These are phyloP conservation scores for Fusarium sulawesiense DNA, from an alignment of 2,329 filamentous ascomycete species.

Conservation along the genomic window DNA sequence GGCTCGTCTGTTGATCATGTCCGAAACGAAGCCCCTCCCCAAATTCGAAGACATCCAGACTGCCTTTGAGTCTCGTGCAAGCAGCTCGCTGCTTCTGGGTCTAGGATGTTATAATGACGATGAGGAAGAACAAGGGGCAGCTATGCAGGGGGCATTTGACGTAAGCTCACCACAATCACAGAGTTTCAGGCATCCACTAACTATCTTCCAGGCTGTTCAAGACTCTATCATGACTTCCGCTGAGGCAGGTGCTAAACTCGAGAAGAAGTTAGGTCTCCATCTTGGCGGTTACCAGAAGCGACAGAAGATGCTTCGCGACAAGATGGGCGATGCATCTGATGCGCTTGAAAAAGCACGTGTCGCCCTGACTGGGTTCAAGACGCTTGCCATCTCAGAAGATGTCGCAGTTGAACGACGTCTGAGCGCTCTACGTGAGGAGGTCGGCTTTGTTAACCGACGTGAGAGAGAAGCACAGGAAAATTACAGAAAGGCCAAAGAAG, in stretches of 20 bases:
- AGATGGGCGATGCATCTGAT: conserved; percentile 79
- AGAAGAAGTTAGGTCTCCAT: conserved; percentile 91
- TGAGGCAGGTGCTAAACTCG: conserved; percentile 84
- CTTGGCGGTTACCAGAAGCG: conserved; percentile 92
- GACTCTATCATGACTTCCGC: conserved; percentile 78
- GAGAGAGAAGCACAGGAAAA: conserved; percentile 92
- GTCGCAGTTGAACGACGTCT: conserved; percentile 78
- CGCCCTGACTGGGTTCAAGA: conserved; percentile 79
- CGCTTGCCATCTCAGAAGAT: conserved; percentile 82
- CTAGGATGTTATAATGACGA: conserved; percentile 84
- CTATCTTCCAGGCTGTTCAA: conserved; percentile 69
- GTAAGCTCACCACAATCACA: conserved; percentile 58
- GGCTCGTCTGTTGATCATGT: conserved; percentile 80
- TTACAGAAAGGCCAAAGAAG: conserved; percentile 81
- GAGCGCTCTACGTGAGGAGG: conserved; percentile 82
- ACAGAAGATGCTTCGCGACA: conserved; percentile 81
- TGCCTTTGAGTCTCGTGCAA: conserved; percentile 65
- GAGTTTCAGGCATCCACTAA: conserved; percentile 25
- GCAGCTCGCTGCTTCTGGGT: conserved; percentile 75
- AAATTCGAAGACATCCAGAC: conserved; percentile 63
- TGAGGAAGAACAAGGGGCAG: conserved; percentile 71
- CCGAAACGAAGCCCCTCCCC: conserved; percentile 70
- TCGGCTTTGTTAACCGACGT: conserved; percentile 79
- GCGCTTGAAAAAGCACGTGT: conserved; percentile 78
- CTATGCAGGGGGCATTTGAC: conserved; percentile 79